phyloP scores from a whole-genome alignment of 164 flowering plant genomes.

The Euptelea pleiosperma region DNA sequence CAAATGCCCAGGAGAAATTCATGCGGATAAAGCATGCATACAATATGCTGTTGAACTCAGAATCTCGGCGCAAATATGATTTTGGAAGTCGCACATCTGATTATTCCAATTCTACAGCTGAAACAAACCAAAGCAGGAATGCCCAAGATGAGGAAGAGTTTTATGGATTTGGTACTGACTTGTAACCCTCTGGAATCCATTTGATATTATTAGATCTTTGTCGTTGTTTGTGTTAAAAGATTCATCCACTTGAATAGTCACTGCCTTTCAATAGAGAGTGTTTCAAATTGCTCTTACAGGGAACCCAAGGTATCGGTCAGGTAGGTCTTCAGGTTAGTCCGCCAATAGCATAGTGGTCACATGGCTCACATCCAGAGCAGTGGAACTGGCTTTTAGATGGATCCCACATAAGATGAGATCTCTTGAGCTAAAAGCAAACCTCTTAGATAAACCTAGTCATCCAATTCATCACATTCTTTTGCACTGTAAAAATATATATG shows the following conservation, averaged over 20 bases:
- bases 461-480: not conserved
- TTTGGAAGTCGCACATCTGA: constrained; percentile 37
- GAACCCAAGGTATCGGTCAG: no score
- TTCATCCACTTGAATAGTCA: not conserved
- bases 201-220: not conserved
- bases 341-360: no score
- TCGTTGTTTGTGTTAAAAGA: not conserved
- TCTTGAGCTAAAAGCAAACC: no score
- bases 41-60: constrained; percentile 66
- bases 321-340: not conserved
- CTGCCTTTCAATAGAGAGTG: not conserved
- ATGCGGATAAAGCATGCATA: constrained; percentile 96
- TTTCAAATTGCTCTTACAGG: not conserved
- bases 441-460: no score
- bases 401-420: no score
- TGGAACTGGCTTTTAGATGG: no score
- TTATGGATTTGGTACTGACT: constrained; percentile 82
- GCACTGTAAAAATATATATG: no score
- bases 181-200: not conserved
- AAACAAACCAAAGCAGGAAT: constrained; percentile 36
- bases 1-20: constrained; percentile 85
- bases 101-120: constrained; percentile 40
- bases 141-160: constrained; percentile 70
- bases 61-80: constrained; percentile 51
- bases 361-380: not conserved